Conservation (phyloP, 2,329 filamentous ascomycete species). For the Penicillium sp. region DNA sequence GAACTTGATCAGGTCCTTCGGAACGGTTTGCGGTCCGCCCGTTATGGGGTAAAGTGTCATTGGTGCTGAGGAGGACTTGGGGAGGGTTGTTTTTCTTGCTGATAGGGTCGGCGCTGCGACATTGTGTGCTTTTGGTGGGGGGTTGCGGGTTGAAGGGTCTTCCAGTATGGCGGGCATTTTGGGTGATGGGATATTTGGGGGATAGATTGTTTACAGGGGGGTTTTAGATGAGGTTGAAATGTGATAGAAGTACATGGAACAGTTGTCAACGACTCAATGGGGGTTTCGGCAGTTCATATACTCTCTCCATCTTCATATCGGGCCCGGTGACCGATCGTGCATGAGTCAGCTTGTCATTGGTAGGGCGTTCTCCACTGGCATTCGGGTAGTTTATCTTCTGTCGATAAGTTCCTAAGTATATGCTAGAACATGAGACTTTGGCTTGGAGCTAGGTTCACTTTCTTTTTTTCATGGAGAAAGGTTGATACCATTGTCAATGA, state of each 20-base stretch:
- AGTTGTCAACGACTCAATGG: neutral
- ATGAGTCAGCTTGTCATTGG: constrained; percentile 23
- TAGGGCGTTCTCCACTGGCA: constrained; percentile 18
- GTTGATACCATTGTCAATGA: neutral
- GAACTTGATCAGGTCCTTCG: constrained; percentile 26
- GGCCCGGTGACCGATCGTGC: neutral
- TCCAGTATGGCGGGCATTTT: constrained; percentile 40
- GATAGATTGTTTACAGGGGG: neutral
- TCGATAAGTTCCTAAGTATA: neutral
- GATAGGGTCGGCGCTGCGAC: constrained; percentile 22
- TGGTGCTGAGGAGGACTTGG: constrained; percentile 19
- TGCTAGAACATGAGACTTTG: neutral
- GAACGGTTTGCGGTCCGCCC: constrained; percentile 23
- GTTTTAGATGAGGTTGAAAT: neutral
- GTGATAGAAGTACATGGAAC: neutral
- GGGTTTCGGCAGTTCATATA: constrained; percentile 3
- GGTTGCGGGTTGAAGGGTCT: constrained; percentile 32
- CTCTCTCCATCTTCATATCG: neutral
- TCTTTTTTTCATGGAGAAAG: neutral
- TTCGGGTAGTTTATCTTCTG: neutral
- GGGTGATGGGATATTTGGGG: neutral
- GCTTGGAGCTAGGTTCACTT: neutral
- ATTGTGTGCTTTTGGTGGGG: constrained; percentile 24
- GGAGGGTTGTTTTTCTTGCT: constrained; percentile 26
- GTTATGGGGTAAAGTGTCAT: constrained; percentile 35